phyloP scores from a whole-genome alignment of 2,329 filamentous ascomycete genomes.

The Fusarium bactridioides region DNA sequence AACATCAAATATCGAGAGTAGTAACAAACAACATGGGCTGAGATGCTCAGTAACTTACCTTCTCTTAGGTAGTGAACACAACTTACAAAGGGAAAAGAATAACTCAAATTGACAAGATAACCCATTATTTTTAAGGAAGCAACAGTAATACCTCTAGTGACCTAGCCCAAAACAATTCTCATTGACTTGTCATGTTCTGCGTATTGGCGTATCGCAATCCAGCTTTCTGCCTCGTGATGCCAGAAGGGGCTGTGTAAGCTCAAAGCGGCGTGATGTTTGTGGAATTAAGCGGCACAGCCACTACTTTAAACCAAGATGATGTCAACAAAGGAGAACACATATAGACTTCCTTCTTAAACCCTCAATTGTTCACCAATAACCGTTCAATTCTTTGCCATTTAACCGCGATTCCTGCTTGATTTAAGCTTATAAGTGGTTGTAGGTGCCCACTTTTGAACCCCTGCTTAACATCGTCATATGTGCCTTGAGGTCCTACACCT shows the following conservation, averaged over 20 bases:
- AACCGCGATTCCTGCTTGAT: neutral
- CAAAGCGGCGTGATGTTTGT: slow-evolving; percentile 27
- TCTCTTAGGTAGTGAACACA: neutral
- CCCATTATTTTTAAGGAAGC: no score
- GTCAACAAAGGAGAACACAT: slow-evolving; percentile 3
- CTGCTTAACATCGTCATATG: slow-evolving; percentile 21
- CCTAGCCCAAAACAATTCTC: neutral
- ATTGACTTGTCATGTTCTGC: neutral
- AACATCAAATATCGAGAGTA: neutral
- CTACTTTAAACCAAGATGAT: slow-evolving; percentile 6
- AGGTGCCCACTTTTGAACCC: slow-evolving; percentile 20
- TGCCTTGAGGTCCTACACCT: neutral
- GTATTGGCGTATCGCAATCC: neutral
- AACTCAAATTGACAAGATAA: neutral
- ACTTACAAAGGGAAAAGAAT: neutral
- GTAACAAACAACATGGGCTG: neutral
- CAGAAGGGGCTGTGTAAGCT: slow-evolving; percentile 16
- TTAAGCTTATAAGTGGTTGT: slow-evolving; percentile 30
- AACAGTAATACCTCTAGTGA: neutral
- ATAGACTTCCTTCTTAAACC: neutral
- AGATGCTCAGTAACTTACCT: neutral
- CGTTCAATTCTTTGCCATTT: neutral
- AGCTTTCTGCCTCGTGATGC: neutral
- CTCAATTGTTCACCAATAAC: neutral
- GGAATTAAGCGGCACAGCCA: slow-evolving; percentile 26